Conservation (phyloP, 768 basidiomycete species). For the Serpula lacrymans region DNA sequence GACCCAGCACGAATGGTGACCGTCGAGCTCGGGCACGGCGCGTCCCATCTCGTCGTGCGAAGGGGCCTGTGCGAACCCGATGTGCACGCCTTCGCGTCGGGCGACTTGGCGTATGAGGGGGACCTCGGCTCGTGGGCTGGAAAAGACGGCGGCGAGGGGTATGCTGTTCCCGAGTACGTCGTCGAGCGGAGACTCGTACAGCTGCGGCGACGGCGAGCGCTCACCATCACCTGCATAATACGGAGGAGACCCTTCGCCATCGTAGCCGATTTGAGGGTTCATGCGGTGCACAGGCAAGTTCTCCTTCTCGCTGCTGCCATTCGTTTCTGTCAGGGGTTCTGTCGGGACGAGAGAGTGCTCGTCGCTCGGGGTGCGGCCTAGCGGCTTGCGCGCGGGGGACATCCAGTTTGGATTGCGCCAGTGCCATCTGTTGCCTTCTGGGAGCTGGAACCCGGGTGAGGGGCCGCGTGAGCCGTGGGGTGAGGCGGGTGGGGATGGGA, state of each 20-base stretch:
- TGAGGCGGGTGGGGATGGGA: conserved; percentile 26
- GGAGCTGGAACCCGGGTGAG: conserved; percentile 20
- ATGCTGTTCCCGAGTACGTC: conserved; percentile 26
- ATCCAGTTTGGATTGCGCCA: conserved; percentile 33
- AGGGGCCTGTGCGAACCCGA: conserved; percentile 25
- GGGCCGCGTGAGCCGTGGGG: conserved; percentile 17
- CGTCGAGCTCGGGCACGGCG: no score
- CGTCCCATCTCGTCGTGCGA: no score
- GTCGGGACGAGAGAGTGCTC: conserved; percentile 26
- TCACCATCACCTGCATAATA: conserved; percentile 13
- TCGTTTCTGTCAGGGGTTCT: conserved; percentile 26
- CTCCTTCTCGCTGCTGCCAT: no score
- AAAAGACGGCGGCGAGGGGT: conserved; percentile 30
- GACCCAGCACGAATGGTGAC: no score
- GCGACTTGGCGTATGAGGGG: conserved; percentile 21
- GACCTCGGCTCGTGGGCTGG: conserved; percentile 26
- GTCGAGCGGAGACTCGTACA: conserved; percentile 23
- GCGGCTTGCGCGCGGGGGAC: conserved; percentile 27
- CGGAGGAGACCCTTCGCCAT: conserved; percentile 8
- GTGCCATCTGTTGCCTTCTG: conserved; percentile 28
- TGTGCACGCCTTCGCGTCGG: conserved; percentile 28
- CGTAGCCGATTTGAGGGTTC: no score
- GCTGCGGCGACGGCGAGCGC: conserved; percentile 19
- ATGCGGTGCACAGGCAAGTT: no score
- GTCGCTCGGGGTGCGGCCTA: conserved; percentile 18